Conservation (phyloP, 2,329 filamentous ascomycete genomes). For the Canariomyces notabilis region DNA sequence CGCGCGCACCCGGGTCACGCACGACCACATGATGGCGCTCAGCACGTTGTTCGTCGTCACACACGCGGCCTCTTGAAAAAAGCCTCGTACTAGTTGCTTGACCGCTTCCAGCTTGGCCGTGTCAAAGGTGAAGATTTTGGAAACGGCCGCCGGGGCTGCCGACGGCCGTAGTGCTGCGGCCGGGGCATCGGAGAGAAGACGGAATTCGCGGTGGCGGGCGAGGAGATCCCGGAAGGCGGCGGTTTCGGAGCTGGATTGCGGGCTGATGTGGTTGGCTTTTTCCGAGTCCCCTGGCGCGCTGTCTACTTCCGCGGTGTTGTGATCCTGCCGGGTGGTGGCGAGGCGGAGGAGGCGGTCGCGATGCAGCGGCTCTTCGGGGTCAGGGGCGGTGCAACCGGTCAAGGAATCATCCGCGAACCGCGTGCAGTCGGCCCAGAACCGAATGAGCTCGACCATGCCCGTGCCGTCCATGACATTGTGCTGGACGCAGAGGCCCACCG, state of each 20-base stretch:
- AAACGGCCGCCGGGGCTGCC: not conserved
- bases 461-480: slow-evolving; percentile 10
- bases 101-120: not conserved
- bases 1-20: slow-evolving; percentile 6
- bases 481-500: slow-evolving; percentile 2
- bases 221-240: not conserved
- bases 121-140: slow-evolving; percentile 5
- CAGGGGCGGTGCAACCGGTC: not conserved
- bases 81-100: not conserved
- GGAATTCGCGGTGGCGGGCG: not conserved
- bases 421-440: slow-evolving; percentile 5
- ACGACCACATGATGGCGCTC: slow-evolving; percentile 7
- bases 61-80: not conserved
- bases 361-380: slow-evolving; percentile 1
- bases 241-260: not conserved
- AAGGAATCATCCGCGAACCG: not conserved
- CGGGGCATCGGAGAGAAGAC: not conserved
- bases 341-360: not conserved
- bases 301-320: not conserved
- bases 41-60: slow-evolving; percentile 10
- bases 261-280: too few relatives aligned
- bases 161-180: not conserved
- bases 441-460: slow-evolving; percentile 8
- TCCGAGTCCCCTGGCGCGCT: too few relatives aligned
- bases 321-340: not conserved